Base-by-base conservation (phyloP, 2,329 filamentous ascomycete genomes). In the Microcera coccophila region DNA sequence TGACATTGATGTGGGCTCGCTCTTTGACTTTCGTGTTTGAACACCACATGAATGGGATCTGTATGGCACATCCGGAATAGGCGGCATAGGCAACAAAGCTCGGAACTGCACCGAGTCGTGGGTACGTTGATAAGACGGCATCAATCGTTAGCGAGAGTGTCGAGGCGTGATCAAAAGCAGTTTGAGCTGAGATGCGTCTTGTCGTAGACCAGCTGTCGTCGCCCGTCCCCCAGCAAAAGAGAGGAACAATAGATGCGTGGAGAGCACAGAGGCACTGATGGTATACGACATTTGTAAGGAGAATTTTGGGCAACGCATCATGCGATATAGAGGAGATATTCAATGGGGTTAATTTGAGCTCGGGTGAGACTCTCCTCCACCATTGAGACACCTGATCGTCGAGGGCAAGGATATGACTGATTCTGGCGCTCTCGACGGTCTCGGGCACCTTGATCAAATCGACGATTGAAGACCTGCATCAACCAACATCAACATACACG, bases 31-130 rank as follows among this genome's bases (percentile, higher is more conserved):
- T 33, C 4, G 19, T n/a, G 3, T 54, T 44, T 2, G 38, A 28
- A n/a, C 45, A 55, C 52, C 54, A 52, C 29, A 57, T 39, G 31
- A 57, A 57, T 3, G 54, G 54, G 2, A 53, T 57, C 22, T 53
- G 46, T 11, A 57, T 49, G 1, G 54, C 54, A 15, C 50, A 52
- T 2, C 50, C 44, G 15, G 50, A 53, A 24, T 57, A 57, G 2
- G 50, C 52, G 1, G 45, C 46, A 31, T 53, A 55, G 3, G 48
- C 50, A 32, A 57, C 39, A 19, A 50, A 57, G n/a, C 44, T 50
- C 10, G 48, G 45, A 42, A 52, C 48, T 3, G 37, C 41, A 4
- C 24, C 20, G 3, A 37, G 21, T 3, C 24, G 16, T 2, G 34
- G 18, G 7, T 45, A 11, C 2, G 20, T 19, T 21, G 28, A 26